Percentiles rank a stretch among this genome's conserved stretches.
phyloP scores from a whole-genome alignment of 345 rosid genomes.

The Bruguiera sexangula region DNA sequence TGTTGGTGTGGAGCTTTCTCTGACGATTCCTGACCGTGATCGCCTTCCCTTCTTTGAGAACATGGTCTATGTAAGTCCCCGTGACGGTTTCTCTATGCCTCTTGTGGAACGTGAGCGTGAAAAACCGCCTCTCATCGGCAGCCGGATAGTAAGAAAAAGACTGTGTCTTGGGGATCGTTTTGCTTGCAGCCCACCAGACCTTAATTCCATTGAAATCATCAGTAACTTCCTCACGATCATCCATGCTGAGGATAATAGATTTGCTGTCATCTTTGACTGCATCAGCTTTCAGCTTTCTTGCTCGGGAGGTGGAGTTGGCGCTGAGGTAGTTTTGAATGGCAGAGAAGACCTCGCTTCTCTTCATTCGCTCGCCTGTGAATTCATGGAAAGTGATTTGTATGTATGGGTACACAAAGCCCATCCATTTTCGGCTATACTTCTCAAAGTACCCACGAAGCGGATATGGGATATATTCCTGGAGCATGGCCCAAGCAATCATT shows the following conservation, averaged over 20 bases:
- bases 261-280: conserved; percentile 1
- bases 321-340: conserved; percentile 23
- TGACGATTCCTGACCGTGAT: conserved; percentile 13
- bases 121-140: conserved; percentile 1
- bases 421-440: neutral
- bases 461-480: conserved; percentile 17
- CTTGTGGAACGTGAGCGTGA: conserved; percentile 8
- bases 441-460: conserved; percentile 1
- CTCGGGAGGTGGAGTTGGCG: conserved; percentile 10
- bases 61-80: conserved; percentile 36
- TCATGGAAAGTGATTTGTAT: conserved; percentile 23
- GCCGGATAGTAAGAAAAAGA: conserved; percentile 1
- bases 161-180: neutral
- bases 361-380: conserved; percentile 1
- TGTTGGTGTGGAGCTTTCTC: conserved; percentile 18
- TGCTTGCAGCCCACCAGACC: conserved; percentile 17
- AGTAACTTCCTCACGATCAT: conserved; percentile 7
- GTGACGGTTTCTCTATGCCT: neutral
- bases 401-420: conserved; percentile 14
- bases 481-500: conserved; percentile 18
- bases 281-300: conserved; percentile 14
- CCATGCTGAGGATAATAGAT: conserved; percentile 11
- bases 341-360: conserved; percentile 15
- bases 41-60: conserved; percentile 33
- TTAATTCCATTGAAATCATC: conserved; percentile 13